A percentile compares a stretch with the other conserved stretches of the same genome.
Conservation (phyloP, 495 filamentous ascomycete species). For the Daldinia caldariorum region DNA sequence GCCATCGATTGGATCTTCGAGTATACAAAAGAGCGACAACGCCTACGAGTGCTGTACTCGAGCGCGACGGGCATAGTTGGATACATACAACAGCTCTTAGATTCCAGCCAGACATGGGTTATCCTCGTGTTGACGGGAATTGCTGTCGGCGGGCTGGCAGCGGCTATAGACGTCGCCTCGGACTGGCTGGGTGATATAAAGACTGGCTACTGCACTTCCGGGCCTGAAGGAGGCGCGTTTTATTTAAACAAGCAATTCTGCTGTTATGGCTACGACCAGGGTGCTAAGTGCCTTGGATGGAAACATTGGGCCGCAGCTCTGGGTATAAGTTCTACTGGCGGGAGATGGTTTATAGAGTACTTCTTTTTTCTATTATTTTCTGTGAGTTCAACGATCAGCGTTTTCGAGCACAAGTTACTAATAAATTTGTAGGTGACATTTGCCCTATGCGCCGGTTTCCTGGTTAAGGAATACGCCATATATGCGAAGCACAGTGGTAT, state of each 20-base stretch:
- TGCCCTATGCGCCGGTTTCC: constrained; percentile 76
- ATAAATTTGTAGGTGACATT: constrained; percentile 71
- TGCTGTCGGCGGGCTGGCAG: constrained; percentile 83
- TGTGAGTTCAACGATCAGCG: constrained; percentile 57
- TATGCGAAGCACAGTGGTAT: constrained; percentile 97
- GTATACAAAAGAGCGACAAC: constrained; percentile 94
- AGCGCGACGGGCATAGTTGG: constrained; percentile 77
- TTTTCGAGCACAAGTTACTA: constrained; percentile 17
- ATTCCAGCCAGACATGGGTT: constrained; percentile 91
- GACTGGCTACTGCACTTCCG: constrained; percentile 83
- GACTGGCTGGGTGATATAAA: constrained; percentile 96
- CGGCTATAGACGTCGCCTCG: constrained; percentile 88
- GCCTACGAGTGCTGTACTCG: constrained; percentile 77
- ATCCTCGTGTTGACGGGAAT: constrained; percentile 80
- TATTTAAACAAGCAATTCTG: constrained; percentile 92
- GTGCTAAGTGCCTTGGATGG: constrained; percentile 84
- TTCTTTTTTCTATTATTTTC: constrained; percentile 85
- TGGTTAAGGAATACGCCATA: constrained; percentile 84
- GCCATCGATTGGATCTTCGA: constrained; percentile 99
- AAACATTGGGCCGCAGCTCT: constrained; percentile 82
- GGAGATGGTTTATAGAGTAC: constrained; percentile 84
- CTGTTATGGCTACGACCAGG: constrained; percentile 87
- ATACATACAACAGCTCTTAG: constrained; percentile 73
- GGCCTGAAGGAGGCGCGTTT: constrained; percentile 79
- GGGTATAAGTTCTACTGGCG: constrained; percentile 68